Conservation (phyloP, 192 early-diverging fungal genomes). For the Gonapodya prolifera region DNA sequence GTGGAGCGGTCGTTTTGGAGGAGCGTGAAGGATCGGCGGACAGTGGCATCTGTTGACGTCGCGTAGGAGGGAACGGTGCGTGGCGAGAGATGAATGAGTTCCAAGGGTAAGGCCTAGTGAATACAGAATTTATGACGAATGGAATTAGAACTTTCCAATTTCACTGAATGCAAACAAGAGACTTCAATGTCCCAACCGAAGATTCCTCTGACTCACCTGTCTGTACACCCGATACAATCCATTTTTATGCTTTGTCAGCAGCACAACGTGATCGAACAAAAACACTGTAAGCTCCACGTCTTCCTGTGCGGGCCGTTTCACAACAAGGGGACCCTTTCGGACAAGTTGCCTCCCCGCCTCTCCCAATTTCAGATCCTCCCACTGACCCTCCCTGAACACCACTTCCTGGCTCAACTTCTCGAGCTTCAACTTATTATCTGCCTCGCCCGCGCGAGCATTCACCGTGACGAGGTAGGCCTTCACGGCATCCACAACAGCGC, state of each 20-base stretch:
- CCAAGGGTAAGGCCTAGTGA: too few species aligned
- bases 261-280: conserved; percentile 74
- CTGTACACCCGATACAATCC: conserved; percentile 1
- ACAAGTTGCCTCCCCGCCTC: conserved; percentile 56
- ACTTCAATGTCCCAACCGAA: too few species aligned
- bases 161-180: too few species aligned
- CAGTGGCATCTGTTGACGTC: too few species aligned
- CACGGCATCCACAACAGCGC: conserved; percentile 56
- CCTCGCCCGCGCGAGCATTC: conserved; percentile 77
- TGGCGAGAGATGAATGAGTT: too few species aligned
- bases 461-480: conserved; percentile 60
- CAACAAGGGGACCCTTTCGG: conserved; percentile 29
- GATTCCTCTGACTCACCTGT: not conserved
- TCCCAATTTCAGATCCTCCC: conserved; percentile 57
- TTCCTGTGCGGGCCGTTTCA: conserved; percentile 13
- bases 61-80: too few species aligned
- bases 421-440: conserved; percentile 76
- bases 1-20: conserved; percentile 1
- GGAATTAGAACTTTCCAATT: too few species aligned
- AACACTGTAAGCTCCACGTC: conserved; percentile 63
- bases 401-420: not conserved
- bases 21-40: too few species aligned
- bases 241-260: conserved; percentile 48
- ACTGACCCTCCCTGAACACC: conserved; percentile 19
- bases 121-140: too few species aligned